These are phyloP conservation scores for Alternaria arbusti DNA, from an alignment of 2,329 filamentous ascomycete genomes.

Conservation along the genomic window DNA sequence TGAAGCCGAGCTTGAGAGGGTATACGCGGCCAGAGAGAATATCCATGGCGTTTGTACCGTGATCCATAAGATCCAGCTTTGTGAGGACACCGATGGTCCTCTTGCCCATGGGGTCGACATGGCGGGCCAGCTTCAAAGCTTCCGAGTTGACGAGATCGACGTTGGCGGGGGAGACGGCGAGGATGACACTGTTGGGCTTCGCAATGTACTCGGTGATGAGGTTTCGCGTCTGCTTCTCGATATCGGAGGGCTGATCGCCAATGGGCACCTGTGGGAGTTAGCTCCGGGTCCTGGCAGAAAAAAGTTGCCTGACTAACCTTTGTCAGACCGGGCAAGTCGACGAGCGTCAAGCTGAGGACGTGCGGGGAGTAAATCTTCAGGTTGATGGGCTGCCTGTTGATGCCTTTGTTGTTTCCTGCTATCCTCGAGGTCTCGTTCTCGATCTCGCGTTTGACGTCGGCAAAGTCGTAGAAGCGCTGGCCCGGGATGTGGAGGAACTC, in stretches of 20 bases:
- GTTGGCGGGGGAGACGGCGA: slow-evolving; percentile 96
- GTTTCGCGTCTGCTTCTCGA: slow-evolving; percentile 97
- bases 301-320: slow-evolving; percentile 65
- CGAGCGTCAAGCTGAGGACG: slow-evolving; percentile 93
- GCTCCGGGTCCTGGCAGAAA: slow-evolving; percentile 13
- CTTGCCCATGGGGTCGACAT: slow-evolving; percentile 93
- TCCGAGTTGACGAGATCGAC: slow-evolving; percentile 99
- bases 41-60: slow-evolving; percentile 96
- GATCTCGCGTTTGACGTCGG: slow-evolving; percentile 92
- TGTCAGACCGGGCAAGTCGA: slow-evolving; percentile 93
- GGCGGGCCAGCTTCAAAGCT: slow-evolving; percentile 91
- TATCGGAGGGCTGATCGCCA: slow-evolving; percentile 95
- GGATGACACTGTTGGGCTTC: slow-evolving; percentile 97
- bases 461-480: slow-evolving; percentile 87
- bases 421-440: slow-evolving; percentile 96
- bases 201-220: slow-evolving; percentile 98
- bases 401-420: slow-evolving; percentile 96
- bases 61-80: slow-evolving; percentile 98
- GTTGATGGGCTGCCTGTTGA: slow-evolving; percentile 97
- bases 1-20: slow-evolving; percentile 94
- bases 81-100: slow-evolving; percentile 96
- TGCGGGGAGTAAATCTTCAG: slow-evolving; percentile 98
- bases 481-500: slow-evolving; percentile 96
- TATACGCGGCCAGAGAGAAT: slow-evolving; percentile 98
- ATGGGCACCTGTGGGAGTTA: slow-evolving; percentile 76